phyloP scores from a whole-genome alignment of 2,329 filamentous ascomycete species.

The Phyllosticta paracitricarpa region DNA sequence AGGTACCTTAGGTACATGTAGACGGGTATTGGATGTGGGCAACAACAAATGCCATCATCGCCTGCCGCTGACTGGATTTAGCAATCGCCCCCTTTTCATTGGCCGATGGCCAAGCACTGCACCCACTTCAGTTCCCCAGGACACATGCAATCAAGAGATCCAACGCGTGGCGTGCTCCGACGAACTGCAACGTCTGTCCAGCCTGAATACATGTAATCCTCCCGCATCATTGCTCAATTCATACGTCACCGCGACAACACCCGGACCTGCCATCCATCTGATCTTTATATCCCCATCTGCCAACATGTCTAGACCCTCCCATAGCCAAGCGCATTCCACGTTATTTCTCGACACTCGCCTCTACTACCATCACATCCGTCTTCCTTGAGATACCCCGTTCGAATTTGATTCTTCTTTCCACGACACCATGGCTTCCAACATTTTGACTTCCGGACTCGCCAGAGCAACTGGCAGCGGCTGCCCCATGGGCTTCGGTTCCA shows the following conservation, averaged over 20 bases:
- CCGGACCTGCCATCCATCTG: too few relatives aligned
- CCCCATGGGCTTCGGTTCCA: constrained; percentile 30
- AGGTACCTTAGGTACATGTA: too few relatives aligned
- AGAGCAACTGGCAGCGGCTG: constrained; percentile 20
- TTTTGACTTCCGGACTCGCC: constrained; percentile 20
- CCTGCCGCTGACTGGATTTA: too few relatives aligned
- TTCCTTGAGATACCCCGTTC: not conserved
- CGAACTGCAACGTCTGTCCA: not conserved
- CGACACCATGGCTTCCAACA: constrained; percentile 21
- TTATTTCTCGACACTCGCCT: not conserved
- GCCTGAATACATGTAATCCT: not conserved
- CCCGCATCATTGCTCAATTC: constrained; percentile 5
- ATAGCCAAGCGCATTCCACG: not conserved
- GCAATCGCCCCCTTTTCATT: too few relatives aligned
- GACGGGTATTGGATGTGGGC: too few relatives aligned
- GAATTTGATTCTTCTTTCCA: not conserved
- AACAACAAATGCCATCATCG: too few relatives aligned
- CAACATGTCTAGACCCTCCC: not conserved
- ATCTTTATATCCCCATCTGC: not conserved
- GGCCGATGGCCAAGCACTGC: too few relatives aligned
- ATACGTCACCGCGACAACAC: not conserved
- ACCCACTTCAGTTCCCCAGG: too few relatives aligned
- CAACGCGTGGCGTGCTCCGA: too few relatives aligned
- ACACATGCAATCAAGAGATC: too few relatives aligned
- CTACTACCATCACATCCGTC: too few relatives aligned